Base-by-base conservation (phyloP, 116 monocot genomes). In the Dioscorea cayenensis region DNA sequence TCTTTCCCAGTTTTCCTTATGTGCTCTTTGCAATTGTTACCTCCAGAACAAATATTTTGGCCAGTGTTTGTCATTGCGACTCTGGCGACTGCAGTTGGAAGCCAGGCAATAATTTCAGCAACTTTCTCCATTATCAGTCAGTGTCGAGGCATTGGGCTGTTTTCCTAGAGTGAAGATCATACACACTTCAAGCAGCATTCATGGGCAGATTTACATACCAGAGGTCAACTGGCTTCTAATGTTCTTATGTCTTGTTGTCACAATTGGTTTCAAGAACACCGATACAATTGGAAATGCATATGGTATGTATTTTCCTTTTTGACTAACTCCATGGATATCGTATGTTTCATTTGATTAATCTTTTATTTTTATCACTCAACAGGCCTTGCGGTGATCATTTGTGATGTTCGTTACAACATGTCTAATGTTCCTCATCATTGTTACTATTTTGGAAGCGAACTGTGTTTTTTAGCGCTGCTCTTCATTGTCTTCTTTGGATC, bases 181-280 rank as follows among this genome's bases (percentile, higher is more conserved):
- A 67, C 94, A 94, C 77, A 94, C 90, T 43, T 90, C 94, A 51
- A 85, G 71, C 70, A 67, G 78, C 28, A 78, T 94, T 38, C 82
- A 87, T 79, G 94, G 94, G 4, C 94, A 94, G 78, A 86, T 94
- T 69, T 94, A 90, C 72, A 94, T 94, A 49, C 94, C 94, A 35
- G 94, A 94, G 75, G 77, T 82, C 63, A 94, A 94, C 72, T 94
- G 90, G 90, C 37, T 86, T 62, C 71, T 90, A 32, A 82, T 90
- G 88, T 20, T 88, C 27, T 38, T 88, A 17, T 94, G 90, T 36
- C 65, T 94, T 14, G 73, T 67, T 7, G 76, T 94, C 66, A 80
- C 87, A 7, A 77, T 94, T 70, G 90, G 90, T 11, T 90, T 94
- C 72, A 80, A 74, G 69, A 80, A 88, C 50, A 82, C 85, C 17